A percentile compares a stretch with the other conserved stretches of the same genome.
Evolutionary conservation across 805 yeast genomes (phyloP).

Genomic region (Candida coquimbonensis): DNA sequence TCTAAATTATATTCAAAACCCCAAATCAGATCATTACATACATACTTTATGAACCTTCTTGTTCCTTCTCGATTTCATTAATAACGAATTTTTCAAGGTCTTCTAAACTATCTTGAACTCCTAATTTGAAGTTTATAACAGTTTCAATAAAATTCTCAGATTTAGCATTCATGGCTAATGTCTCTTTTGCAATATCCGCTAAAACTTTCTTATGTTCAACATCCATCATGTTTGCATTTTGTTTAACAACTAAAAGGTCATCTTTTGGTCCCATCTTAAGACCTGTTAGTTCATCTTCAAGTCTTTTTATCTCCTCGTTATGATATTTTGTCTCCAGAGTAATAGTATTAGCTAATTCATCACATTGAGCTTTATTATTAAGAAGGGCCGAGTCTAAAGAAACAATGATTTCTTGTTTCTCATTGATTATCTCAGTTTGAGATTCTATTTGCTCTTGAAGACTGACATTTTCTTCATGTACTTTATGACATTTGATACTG

Average conservation of each 20-base stretch:
- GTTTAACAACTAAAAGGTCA: slow-evolving; percentile 41
- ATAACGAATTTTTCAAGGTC: slow-evolving; percentile 43
- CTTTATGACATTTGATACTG: slow-evolving; percentile 36
- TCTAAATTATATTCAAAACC: not conserved
- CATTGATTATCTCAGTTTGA: slow-evolving; percentile 45
- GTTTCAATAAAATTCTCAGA: slow-evolving; percentile 52
- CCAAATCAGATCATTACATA: not conserved
- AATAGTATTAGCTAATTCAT: slow-evolving; percentile 49
- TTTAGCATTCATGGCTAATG: slow-evolving; percentile 43
- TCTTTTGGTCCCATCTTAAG: slow-evolving; percentile 43
- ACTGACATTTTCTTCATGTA: slow-evolving; percentile 51
- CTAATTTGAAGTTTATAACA: slow-evolving; percentile 58
- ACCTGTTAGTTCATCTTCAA: slow-evolving; percentile 50
- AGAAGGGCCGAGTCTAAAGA: slow-evolving; percentile 32
- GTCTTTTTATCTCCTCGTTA: slow-evolving; percentile 57
- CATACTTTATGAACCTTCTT: slow-evolving; percentile 1
- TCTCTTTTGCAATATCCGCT: slow-evolving; percentile 38
- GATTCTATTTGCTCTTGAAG: slow-evolving; percentile 55
- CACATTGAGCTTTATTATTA: slow-evolving; percentile 48
- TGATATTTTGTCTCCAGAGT: slow-evolving; percentile 44
- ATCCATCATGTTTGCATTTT: slow-evolving; percentile 42
- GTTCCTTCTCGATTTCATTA: slow-evolving; percentile 26
- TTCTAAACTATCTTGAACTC: slow-evolving; percentile 58
- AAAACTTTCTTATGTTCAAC: slow-evolving; percentile 45
- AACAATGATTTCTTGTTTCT: slow-evolving; percentile 51